phyloP scores from a whole-genome alignment of 805 yeast species.

The Yarrowia keelungensis region DNA sequence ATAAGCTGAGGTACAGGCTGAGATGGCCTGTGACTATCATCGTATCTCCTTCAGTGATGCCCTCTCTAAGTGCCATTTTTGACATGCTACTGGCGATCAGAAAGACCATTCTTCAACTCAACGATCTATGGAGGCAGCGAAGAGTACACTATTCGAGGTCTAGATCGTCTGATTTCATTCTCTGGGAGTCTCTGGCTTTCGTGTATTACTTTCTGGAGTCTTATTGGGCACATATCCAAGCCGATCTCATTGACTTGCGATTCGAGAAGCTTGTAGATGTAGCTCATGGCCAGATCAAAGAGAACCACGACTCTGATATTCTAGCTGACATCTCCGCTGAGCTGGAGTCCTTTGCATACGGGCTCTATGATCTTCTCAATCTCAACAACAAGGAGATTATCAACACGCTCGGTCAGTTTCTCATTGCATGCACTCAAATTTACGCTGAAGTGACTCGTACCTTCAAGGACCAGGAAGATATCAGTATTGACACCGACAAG shows the following conservation, averaged over 20 bases:
- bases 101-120: conserved; percentile 11
- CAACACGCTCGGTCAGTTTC: conserved; percentile 34
- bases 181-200: conserved; percentile 30
- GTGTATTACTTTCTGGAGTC: conserved; percentile 41
- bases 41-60: conserved; percentile 39
- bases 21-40: conserved; percentile 45
- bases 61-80: conserved; percentile 39
- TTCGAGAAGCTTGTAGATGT: conserved; percentile 39
- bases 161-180: conserved; percentile 2
- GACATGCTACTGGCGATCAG: conserved; percentile 33
- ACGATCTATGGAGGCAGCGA: conserved; percentile 38
- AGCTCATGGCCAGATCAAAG: conserved; percentile 12
- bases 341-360: conserved; percentile 38
- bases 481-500: conserved; percentile 22
- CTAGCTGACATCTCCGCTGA: conserved; percentile 7
- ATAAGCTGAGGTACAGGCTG: conserved; percentile 40
- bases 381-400: conserved; percentile 38
- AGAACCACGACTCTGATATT: conserved; percentile 29
- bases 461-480: conserved; percentile 17
- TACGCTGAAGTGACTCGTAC: conserved; percentile 18
- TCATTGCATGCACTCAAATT: conserved; percentile 27
- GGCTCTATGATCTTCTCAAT: conserved; percentile 36
- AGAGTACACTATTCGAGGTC: conserved; percentile 14
- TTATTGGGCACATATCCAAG: conserved; percentile 42
- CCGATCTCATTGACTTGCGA: conserved; percentile 37